Conservation (phyloP, 2,329 filamentous ascomycete species). For the Monilinia laxa region DNA sequence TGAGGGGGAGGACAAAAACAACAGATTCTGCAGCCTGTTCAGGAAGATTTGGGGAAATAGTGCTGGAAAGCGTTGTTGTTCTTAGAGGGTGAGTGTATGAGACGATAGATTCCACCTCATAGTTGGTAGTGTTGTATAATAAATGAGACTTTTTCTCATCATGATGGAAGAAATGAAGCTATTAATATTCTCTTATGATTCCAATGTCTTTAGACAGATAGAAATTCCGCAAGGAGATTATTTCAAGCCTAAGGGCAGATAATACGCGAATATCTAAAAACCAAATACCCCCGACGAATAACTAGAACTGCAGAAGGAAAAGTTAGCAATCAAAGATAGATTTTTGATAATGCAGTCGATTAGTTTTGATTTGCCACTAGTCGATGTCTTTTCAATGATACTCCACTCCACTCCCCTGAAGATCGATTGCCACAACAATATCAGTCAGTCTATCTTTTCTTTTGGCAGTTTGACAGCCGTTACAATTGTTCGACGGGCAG, state of each 20-base stretch:
- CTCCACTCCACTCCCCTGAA: not conserved
- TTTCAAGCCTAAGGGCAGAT: not conserved
- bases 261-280: not conserved
- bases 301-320: no score
- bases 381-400: not conserved
- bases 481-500: not conserved
- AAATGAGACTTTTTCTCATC: not conserved
- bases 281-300: no score
- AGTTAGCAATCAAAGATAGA: not conserved
- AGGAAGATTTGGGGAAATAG: not conserved
- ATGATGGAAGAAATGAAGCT: not conserved
- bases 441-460: not conserved
- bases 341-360: not conserved
- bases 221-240: not conserved
- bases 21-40: not conserved
- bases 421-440: not conserved
- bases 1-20: not conserved
- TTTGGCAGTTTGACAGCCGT: not conserved
- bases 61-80: not conserved
- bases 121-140: not conserved
- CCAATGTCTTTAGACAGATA: not conserved
- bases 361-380: no score
- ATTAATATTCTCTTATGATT: not conserved
- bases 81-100: not conserved
- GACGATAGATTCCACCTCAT: not conserved